Evolutionary conservation across 140 eudicot genomes (phyloP), one percentile per base, ranked within the genome.

Genomic region (Cichorium intybus): DNA sequence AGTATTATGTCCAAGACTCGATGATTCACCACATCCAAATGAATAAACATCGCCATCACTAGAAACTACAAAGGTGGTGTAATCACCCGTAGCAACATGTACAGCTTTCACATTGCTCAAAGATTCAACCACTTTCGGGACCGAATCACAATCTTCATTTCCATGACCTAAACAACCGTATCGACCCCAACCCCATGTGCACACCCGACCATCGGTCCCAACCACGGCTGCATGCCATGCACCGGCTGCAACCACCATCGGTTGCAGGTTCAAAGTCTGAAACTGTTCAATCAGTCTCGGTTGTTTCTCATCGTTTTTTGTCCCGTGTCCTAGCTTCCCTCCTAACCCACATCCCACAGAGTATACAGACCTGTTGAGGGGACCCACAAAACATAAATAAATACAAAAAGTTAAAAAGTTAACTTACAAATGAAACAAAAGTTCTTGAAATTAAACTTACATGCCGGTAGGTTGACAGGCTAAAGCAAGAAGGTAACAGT

Each of bases 161-260:
- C 95, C 95, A 71, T 87, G 95, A n/a, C 95, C 95, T 71, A 87
- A 68, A 70, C 95, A 87, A 23, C 97, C 99, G 48, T 93, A 83
- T 54, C 99, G 88, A 4, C 95, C 96, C 97, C 95, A 83, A 47
- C 96, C 97, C 99, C 99, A 88, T 3, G 99, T 92, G 73, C 97
- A 92, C 14, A 92, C 99, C 79, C 97, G 76, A 22, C 96, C 99
- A 70, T 92, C 97, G 29, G 70, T 84, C 47, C 99, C 99, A 18
- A 88, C 95, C 61, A 83, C 99, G 15, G 96, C 99, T 16, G 99
- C 96, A 64, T 88, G 99, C 99, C 99, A 93, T 49, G 99, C 93
- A 66, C 99, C 99, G 6, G 99, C 97, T 47, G 99, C 95, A 66
- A 93, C 85, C 26, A 88, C 95, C 62, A 79, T 78, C 0, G 99